These are phyloP conservation scores for Casuarina glauca DNA, from an alignment of 306 rosid genomes.

Conservation along the genomic window DNA sequence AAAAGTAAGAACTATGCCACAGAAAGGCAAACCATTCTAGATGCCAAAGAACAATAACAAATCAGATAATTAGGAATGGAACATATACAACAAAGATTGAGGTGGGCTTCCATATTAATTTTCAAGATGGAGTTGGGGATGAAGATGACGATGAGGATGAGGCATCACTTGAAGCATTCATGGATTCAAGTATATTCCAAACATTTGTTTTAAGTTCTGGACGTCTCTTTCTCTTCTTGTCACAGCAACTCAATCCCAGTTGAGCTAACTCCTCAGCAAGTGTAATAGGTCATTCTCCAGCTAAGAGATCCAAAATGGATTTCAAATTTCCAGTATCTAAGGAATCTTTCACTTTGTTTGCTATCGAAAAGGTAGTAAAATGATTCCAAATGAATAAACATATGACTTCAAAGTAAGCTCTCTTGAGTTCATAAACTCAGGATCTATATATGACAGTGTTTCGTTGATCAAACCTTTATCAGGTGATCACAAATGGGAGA, in stretches of 20 bases:
- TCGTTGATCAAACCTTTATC: conserved; percentile 26
- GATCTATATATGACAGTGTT: conserved; percentile 48
- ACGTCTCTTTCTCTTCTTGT: conserved; percentile 38
- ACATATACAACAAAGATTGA: neutral
- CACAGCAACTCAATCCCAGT: conserved; percentile 53
- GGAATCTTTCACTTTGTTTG: conserved; percentile 38
- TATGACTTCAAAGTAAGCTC: conserved; percentile 54
- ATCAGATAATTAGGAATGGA: neutral
- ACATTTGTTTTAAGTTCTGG: conserved; percentile 52
- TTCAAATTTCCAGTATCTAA: conserved; percentile 37
- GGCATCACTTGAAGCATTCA: conserved; percentile 39
- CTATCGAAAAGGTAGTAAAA: conserved; percentile 30
- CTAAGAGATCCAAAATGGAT: conserved; percentile 45
- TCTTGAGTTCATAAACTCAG: conserved; percentile 45
- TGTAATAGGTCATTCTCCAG: conserved; percentile 59
- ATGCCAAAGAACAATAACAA: too few relatives aligned
- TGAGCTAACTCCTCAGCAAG: conserved; percentile 47
- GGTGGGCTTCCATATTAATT: neutral
- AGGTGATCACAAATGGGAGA: conserved; percentile 37
- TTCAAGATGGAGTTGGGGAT: neutral
- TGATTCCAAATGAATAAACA: conserved; percentile 57
- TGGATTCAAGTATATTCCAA: conserved; percentile 53
- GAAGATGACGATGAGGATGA: neutral
- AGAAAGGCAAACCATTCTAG: too few relatives aligned
- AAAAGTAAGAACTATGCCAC: too few relatives aligned